Conservation (phyloP, 2,329 filamentous ascomycete species). For the Hypocrella siamensis region DNA sequence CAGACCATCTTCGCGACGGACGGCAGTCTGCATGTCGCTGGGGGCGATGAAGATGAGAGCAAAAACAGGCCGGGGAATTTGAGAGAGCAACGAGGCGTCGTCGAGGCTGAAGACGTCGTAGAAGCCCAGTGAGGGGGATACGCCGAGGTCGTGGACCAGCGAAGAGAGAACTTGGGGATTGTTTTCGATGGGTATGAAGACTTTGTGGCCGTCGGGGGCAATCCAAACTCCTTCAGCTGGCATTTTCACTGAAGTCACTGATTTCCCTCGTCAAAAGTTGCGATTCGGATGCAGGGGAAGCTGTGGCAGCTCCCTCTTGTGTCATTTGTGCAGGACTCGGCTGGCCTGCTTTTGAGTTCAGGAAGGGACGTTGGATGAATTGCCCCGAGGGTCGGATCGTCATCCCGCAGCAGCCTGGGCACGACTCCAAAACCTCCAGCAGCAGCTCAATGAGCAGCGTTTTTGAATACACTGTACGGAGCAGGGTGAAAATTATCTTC, state of each 20-base stretch:
- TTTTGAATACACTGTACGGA: no score
- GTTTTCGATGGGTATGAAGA: conserved; percentile 29
- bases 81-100: conserved; percentile 57
- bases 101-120: conserved; percentile 73
- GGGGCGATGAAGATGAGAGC: conserved; percentile 73
- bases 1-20: conserved; percentile 14
- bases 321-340: no score
- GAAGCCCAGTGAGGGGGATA: conserved; percentile 53
- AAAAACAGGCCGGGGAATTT: conserved; percentile 55
- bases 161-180: conserved; percentile 68
- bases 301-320: no score
- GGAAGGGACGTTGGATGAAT: no score
- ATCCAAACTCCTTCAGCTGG: conserved; percentile 14
- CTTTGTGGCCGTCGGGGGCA: conserved; percentile 15
- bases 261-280: background rate
- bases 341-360: no score
- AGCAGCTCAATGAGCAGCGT: no score
- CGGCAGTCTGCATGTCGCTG: conserved; percentile 30
- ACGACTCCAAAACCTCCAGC: no score
- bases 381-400: no score
- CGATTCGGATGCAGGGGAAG: background rate
- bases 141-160: conserved; percentile 55
- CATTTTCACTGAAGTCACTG: conserved; percentile 7
- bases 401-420: no score
- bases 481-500: no score